Evolutionary conservation across 1,139 yeast genomes (phyloP).

Genomic region (Zygosaccharomyces sapae): DNA sequence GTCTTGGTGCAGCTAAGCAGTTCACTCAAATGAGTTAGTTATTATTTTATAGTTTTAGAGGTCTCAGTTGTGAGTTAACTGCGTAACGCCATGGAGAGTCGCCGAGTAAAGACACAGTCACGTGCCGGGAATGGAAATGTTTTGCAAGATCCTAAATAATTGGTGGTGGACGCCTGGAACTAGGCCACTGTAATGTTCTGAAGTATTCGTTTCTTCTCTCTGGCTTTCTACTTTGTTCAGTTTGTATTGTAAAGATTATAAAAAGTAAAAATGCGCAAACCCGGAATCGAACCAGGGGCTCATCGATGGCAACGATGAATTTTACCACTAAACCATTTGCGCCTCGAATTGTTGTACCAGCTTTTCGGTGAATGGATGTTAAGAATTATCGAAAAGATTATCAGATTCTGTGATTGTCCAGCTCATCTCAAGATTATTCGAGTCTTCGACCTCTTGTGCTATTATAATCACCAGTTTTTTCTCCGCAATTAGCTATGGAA

Average conservation of each 20-base stretch:
- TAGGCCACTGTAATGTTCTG: no score
- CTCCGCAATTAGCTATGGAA: no score
- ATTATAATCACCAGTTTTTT: no score
- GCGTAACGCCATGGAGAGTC: background rate
- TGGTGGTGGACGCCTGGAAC: no score
- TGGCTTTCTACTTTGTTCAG: background rate
- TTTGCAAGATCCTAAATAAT: no score
- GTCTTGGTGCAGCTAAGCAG: background rate
- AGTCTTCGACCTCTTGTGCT: no score
- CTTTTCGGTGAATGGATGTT: no score
- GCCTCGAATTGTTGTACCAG: background rate
- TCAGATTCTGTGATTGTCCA: no score
- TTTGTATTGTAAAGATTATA: background rate
- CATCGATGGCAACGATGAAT: conserved; percentile 9
- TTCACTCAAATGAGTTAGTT: conserved; percentile 5
- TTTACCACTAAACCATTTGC: conserved; percentile 9
- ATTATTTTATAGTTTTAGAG: conserved; percentile 5
- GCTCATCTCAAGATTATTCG: no score
- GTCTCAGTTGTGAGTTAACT: background rate
- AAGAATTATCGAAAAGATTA: no score
- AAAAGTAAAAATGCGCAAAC: conserved; percentile 4
- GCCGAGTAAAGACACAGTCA: background rate
- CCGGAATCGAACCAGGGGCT: conserved; percentile 10
- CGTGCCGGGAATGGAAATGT: background rate
- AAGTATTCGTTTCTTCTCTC: no score